Base-by-base conservation (phyloP, 805 yeast genomes). In the Candida orba region DNA sequence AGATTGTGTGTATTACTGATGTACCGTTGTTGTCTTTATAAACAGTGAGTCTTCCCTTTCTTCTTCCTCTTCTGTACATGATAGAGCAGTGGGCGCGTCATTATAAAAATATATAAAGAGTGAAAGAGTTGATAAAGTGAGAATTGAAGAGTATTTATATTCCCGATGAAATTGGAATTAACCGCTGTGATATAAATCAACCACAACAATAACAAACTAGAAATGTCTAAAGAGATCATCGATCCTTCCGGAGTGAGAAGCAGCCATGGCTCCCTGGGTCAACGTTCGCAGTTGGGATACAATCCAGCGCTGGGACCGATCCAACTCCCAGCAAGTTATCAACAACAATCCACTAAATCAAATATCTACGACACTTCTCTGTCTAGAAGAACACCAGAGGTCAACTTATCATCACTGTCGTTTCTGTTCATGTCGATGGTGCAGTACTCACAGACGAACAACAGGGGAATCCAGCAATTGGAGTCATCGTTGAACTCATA, bases 371-470 rank as follows among this genome's bases (percentile, higher is more conserved):
- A 87, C 56, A 75, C 78, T 51, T 84, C 81, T 51, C 66, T 80
- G 36, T 78, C 76, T 46, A 74, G 90, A 51, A 74, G 81, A 45
- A 69, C 77, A 15, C 75, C 76, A 27, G 91, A 84, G 44, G 81
- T 86, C 31, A 79, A 80, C 48, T 58, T 83, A 15, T 72, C 86
- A 13, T 69, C 89, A 2, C 64, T 88, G 40, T 76, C 88, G 25
- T 83, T 79, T 52, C 64, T 87, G 18, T 85, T 84, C 52, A 67
- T 80, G 58, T 90, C 84, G 51, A 73, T 82, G 34, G 80, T 87
- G 10, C 78, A 78, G 47, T 77, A 83, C 71, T 67, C 78, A 29
- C 82, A 81, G 45, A 66, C 68, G 39, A 70, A 75, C 41, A 76
- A 86, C 7, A 76, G 73, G 44, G 87, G 88, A 14, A 71, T 87